phyloP scores from a whole-genome alignment of 2,329 filamentous ascomycete species.

The Leptographium flavum region DNA sequence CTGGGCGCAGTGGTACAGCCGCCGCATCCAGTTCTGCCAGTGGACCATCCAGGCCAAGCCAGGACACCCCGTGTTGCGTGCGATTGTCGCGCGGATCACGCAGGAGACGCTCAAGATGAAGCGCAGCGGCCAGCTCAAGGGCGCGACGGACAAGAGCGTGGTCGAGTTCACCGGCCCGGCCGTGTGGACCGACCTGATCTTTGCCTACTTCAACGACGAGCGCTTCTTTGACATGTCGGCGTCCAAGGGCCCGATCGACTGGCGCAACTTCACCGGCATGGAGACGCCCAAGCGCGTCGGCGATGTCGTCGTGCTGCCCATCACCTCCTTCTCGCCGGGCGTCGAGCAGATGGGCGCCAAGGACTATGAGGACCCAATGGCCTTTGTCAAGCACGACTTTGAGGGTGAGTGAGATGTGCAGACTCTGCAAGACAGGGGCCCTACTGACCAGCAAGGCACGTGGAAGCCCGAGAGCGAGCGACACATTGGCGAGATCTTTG shows the following conservation, averaged over 20 bases:
- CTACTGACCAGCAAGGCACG: too few relatives aligned
- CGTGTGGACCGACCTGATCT: slow-evolving; percentile 84
- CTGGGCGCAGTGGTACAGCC: slow-evolving; percentile 92
- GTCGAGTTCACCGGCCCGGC: slow-evolving; percentile 92
- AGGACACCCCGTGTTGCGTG: slow-evolving; percentile 79
- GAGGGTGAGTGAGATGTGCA: slow-evolving; percentile 63
- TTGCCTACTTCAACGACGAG: slow-evolving; percentile 85
- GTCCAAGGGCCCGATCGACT: slow-evolving; percentile 63
- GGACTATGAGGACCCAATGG: slow-evolving; percentile 84
- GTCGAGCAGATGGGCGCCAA: slow-evolving; percentile 86
- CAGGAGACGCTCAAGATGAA: slow-evolving; percentile 66
- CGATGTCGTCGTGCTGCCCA: slow-evolving; percentile 85
- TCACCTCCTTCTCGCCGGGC: slow-evolving; percentile 93
- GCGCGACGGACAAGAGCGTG: slow-evolving; percentile 52
- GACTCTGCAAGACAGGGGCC: too few relatives aligned
- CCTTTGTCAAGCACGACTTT: slow-evolving; percentile 94
- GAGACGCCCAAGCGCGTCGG: slow-evolving; percentile 71
- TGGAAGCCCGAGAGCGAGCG: slow-evolving; percentile 35
- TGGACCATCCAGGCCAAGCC: slow-evolving; percentile 97
- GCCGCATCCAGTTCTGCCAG: slow-evolving; percentile 94
- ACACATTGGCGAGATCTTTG: slow-evolving; percentile 44
- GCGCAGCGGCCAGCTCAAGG: slow-evolving; percentile 46
- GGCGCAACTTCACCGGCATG: slow-evolving; percentile 81
- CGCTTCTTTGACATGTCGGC: slow-evolving; percentile 71
- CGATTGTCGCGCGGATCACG: slow-evolving; percentile 77